phyloP scores from a whole-genome alignment of 2,329 filamentous ascomycete species.

The Fusarium xylarioides region DNA sequence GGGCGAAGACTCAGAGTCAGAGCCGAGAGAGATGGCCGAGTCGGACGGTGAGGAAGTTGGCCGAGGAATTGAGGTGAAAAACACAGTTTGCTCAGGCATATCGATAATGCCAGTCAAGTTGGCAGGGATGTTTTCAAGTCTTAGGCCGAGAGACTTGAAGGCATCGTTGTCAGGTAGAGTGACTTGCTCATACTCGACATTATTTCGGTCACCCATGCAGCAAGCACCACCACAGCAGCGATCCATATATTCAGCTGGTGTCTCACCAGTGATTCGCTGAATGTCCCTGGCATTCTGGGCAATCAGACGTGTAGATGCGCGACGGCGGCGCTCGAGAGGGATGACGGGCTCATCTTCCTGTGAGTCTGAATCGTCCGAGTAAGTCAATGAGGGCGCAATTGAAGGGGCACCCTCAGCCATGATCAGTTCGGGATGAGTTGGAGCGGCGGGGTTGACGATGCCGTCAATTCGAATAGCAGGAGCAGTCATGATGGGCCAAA shows the following conservation, averaged over 20 bases:
- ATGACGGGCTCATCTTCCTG: constrained; percentile 60
- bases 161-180: constrained; percentile 81
- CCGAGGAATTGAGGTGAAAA: constrained; percentile 67
- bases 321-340: constrained; percentile 60
- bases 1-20: constrained; percentile 42
- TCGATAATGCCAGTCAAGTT: constrained; percentile 75
- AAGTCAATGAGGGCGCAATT: constrained; percentile 68
- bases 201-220: constrained; percentile 62
- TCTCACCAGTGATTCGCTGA: constrained; percentile 70
- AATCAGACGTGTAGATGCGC: constrained; percentile 75
- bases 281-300: constrained; percentile 70
- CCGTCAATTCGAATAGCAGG: constrained; percentile 41
- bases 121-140: constrained; percentile 78
- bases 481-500: constrained; percentile 44
- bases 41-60: constrained; percentile 53
- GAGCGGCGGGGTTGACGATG: constrained; percentile 52
- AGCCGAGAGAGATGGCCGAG: constrained; percentile 57
- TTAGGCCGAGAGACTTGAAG: constrained; percentile 80
- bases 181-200: constrained; percentile 62
- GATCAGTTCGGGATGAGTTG: constrained; percentile 53
- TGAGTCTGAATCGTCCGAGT: constrained; percentile 70
- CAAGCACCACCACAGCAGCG: constrained; percentile 73
- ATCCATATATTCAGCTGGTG: constrained; percentile 68
- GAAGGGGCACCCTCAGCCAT: constrained; percentile 61
- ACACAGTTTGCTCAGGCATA: constrained; percentile 79